Evolutionary conservation across 371 early-diverging fungal genomes (phyloP).

Genomic region (Mortierella sp.): DNA sequence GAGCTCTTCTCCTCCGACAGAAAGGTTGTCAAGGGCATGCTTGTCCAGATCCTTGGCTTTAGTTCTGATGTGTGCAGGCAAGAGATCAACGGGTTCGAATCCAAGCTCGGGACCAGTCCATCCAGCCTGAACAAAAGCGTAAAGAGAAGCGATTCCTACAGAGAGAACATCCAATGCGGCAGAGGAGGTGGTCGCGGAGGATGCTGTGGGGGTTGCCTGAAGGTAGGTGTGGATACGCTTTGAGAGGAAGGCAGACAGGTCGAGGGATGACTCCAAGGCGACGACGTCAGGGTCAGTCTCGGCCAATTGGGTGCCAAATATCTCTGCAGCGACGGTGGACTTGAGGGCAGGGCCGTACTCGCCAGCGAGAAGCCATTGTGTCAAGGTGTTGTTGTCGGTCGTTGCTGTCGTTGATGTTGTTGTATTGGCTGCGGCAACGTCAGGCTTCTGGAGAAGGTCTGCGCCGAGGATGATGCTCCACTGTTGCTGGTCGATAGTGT

Average conservation of each 20-base stretch:
- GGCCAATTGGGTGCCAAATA: constrained; percentile 46
- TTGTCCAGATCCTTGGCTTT: constrained; percentile 57
- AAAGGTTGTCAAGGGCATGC: constrained; percentile 61
- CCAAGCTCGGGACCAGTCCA: constrained; percentile 77
- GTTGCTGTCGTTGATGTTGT: constrained; percentile 12
- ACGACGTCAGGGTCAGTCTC: constrained; percentile 28
- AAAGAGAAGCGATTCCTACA: constrained; percentile 71
- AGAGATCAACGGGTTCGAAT: constrained; percentile 56
- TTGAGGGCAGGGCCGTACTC: constrained; percentile 48
- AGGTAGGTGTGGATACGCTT: constrained; percentile 33
- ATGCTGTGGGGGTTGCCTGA: constrained; percentile 13
- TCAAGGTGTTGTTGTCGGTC: constrained; percentile 24
- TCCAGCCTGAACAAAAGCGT: constrained; percentile 75
- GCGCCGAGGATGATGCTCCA: constrained; percentile 49
- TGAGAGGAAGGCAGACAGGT: constrained; percentile 37
- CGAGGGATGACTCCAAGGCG: constrained; percentile 29
- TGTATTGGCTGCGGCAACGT: not conserved
- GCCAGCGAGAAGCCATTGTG: constrained; percentile 45
- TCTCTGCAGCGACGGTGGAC: constrained; percentile 29
- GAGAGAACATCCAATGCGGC: constrained; percentile 58
- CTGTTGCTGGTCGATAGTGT: constrained; percentile 37
- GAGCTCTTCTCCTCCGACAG: constrained; percentile 88
- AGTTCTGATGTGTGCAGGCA: constrained; percentile 56
- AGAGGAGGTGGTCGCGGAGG: constrained; percentile 26
- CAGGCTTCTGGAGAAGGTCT: constrained; percentile 36